Evolutionary conservation across 148 eudicot species (phyloP).

Genomic region (Chenopodium formosanum): DNA sequence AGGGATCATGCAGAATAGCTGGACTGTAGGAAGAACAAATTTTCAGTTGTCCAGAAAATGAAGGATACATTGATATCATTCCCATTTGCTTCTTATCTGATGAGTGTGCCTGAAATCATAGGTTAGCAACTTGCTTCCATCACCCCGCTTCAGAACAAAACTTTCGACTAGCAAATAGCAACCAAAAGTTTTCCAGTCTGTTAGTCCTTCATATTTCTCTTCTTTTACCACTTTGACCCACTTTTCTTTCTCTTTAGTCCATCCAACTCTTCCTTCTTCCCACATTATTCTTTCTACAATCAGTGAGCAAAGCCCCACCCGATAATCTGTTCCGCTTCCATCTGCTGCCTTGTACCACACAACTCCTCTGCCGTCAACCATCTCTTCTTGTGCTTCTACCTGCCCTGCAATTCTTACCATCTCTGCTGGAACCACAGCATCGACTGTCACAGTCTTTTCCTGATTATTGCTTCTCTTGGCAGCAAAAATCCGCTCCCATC

Average conservation of each 20-base stretch:
- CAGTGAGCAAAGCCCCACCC: slow-evolving; percentile 45
- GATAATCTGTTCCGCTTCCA: slow-evolving; percentile 7
- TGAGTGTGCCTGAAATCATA: slow-evolving; percentile 58
- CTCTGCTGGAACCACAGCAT: slow-evolving; percentile 41
- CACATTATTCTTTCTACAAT: slow-evolving; percentile 53
- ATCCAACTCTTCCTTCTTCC: slow-evolving; percentile 61
- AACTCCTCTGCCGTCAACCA: slow-evolving; percentile 24
- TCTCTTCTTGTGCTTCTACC: slow-evolving; percentile 38
- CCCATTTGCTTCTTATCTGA: slow-evolving; percentile 50
- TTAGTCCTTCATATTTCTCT: slow-evolving; percentile 37
- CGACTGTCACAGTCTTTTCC: slow-evolving; percentile 30
- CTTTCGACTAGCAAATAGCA: slow-evolving; percentile 66
- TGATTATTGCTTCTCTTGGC: slow-evolving; percentile 18
- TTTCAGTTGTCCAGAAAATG: not conserved
- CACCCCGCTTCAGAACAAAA: slow-evolving; percentile 53
- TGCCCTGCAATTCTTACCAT: slow-evolving; percentile 31
- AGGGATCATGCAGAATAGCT: not conserved
- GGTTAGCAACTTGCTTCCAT: slow-evolving; percentile 50
- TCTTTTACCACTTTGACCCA: slow-evolving; percentile 34
- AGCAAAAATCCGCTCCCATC: slow-evolving; percentile 54
- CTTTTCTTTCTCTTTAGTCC: slow-evolving; percentile 30
- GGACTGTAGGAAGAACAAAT: not conserved
- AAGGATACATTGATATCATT: slow-evolving; percentile 2
- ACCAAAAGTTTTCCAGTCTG: slow-evolving; percentile 46
- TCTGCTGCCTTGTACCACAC: slow-evolving; percentile 34